Evolutionary conservation across 2,329 filamentous ascomycete species (phyloP).

Genomic region (Ilyonectria mors-panacis): DNA sequence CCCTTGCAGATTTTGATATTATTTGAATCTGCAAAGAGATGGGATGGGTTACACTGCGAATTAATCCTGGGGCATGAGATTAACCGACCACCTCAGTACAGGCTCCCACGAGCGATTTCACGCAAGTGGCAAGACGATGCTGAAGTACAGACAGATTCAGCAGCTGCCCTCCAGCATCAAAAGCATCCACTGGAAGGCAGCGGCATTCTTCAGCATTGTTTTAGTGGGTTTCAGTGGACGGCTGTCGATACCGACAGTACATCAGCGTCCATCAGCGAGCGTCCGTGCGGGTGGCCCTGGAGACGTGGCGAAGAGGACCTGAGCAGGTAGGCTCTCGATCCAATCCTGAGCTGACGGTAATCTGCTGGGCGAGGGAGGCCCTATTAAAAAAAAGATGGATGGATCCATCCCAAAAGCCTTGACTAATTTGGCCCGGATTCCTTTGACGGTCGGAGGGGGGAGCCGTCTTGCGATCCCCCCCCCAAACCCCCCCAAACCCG

Average conservation of each 20-base stretch:
- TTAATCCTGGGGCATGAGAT: not conserved
- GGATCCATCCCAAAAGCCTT: slow-evolving; percentile 11
- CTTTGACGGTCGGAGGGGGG: not conserved
- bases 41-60: not conserved
- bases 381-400: slow-evolving; percentile 6
- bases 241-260: not conserved
- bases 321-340: not conserved
- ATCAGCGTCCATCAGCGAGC: slow-evolving; percentile 8
- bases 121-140: no score
- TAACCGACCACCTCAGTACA: not conserved
- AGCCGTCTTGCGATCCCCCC: not conserved
- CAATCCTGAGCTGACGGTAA: slow-evolving; percentile 5
- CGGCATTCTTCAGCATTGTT: not conserved
- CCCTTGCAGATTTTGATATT: not conserved
- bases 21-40: not conserved
- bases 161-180: not conserved
- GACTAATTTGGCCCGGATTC: slow-evolving; percentile 6
- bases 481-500: not conserved
- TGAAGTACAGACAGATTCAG: not conserved
- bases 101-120: no score
- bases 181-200: not conserved
- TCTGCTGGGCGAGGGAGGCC: not conserved
- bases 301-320: slow-evolving; percentile 18
- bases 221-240: slow-evolving; percentile 1
- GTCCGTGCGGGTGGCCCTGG: slow-evolving; percentile 23